phyloP scores from a whole-genome alignment of 1,139 yeast species.

The Chernovozyma sophiae-reginae region DNA sequence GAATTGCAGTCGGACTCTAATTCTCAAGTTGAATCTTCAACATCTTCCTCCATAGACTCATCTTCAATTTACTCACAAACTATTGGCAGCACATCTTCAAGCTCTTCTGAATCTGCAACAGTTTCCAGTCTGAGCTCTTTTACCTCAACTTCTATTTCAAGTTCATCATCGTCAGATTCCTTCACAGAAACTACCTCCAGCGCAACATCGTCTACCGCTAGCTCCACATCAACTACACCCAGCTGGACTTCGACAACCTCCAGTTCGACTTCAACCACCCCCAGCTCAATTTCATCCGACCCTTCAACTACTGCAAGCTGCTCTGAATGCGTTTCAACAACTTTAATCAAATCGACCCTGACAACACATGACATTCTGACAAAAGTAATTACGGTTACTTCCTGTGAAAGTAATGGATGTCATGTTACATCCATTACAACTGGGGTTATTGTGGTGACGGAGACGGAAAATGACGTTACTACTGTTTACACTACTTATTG shows the following conservation, averaged over 20 bases:
- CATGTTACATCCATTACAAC: constrained; percentile 21
- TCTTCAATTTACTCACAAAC: too few species aligned
- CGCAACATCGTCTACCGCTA: too few species aligned
- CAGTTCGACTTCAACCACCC: too few species aligned
- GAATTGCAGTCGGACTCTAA: too few species aligned
- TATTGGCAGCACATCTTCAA: too few species aligned
- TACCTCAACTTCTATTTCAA: not conserved
- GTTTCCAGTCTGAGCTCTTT: too few species aligned
- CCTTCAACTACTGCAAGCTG: not conserved
- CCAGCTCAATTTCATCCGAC: not conserved
- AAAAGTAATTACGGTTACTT: not conserved
- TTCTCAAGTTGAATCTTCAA: too few species aligned
- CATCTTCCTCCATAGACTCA: too few species aligned
- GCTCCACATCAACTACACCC: too few species aligned
- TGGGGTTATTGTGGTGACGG: constrained; percentile 19
- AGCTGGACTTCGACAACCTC: too few species aligned
- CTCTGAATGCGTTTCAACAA: not conserved
- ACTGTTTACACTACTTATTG: constrained; percentile 15
- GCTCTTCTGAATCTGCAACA: too few species aligned
- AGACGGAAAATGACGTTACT: constrained; percentile 12
- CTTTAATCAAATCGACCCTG: not conserved
- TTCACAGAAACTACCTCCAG: too few species aligned
- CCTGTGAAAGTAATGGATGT: constrained; percentile 20
- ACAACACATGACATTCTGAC: constrained; percentile 1
- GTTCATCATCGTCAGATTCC: not conserved